Conservation (phyloP, 2,329 filamentous ascomycete genomes). For the Trichophyton rubrum region DNA sequence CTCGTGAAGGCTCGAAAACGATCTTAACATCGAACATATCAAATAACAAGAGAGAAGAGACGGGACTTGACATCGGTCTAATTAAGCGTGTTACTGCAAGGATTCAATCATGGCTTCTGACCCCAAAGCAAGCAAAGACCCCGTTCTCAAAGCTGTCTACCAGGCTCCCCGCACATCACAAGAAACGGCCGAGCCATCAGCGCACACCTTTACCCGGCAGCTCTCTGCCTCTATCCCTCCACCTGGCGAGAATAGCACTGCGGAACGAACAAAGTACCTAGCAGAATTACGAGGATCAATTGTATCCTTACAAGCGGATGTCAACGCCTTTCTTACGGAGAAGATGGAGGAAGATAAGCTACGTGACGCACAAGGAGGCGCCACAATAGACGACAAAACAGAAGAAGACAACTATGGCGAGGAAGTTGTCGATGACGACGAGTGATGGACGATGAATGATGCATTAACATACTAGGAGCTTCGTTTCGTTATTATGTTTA, state of each 20-base stretch:
- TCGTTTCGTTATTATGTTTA: background rate
- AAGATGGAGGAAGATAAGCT: conserved; percentile 51
- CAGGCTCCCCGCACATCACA: conserved; percentile 18
- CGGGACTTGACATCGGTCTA: too few relatives aligned
- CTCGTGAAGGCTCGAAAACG: background rate
- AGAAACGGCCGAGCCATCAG: background rate
- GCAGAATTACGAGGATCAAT: conserved; percentile 38
- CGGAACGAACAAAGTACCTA: conserved; percentile 43
- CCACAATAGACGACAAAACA: conserved; percentile 19
- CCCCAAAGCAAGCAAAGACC: conserved; percentile 9
- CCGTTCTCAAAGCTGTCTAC: conserved; percentile 16
- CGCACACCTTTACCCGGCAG: conserved; percentile 23
- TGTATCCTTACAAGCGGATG: conserved; percentile 41
- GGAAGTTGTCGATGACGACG: conserved; percentile 53
- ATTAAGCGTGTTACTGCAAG: too few relatives aligned
- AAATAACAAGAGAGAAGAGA: too few relatives aligned
- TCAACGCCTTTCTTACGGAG: conserved; percentile 48
- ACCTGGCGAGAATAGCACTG: conserved; percentile 12
- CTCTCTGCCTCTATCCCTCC: conserved; percentile 17
- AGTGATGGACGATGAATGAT: conserved; percentile 11
- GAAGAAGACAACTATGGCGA: conserved; percentile 64
- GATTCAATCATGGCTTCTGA: conserved; percentile 11
- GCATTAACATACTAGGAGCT: background rate
- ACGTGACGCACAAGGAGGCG: conserved; percentile 19
- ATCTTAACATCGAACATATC: background rate